These are phyloP conservation scores for Phaeolepiota aurea DNA, from an alignment of 768 basidiomycete genomes.

Conservation along the genomic window DNA sequence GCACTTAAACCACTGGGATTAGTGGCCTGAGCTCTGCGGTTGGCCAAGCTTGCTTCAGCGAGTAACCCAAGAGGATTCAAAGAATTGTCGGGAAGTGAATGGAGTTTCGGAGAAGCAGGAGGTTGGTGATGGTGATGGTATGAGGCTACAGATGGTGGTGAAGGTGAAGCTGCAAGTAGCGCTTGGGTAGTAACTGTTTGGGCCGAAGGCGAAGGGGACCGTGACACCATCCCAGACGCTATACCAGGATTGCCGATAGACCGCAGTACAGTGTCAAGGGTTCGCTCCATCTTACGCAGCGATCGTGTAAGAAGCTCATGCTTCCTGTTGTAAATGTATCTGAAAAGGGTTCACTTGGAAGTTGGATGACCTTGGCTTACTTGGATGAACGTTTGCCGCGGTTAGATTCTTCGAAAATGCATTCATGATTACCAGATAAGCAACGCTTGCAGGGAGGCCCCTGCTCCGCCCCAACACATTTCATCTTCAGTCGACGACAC, in stretches of 20 bases:
- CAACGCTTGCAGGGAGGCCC: constrained; percentile 92
- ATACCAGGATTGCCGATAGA: constrained; percentile 83
- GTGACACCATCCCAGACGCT: constrained; percentile 72
- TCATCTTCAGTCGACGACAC: constrained; percentile 90
- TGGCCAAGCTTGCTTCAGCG: constrained; percentile 82
- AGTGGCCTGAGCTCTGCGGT: constrained; percentile 50
- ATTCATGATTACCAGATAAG: constrained; percentile 70
- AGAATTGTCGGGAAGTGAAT: constrained; percentile 85
- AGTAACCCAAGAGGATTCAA: constrained; percentile 89
- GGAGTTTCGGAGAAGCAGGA: constrained; percentile 74
- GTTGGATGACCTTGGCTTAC: constrained; percentile 40
- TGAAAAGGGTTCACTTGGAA: constrained; percentile 6
- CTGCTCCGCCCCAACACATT: constrained; percentile 84
- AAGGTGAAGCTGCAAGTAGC: constrained; percentile 41
- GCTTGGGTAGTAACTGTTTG: constrained; percentile 51
- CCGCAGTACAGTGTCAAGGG: constrained; percentile 84
- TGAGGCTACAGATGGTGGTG: constrained; percentile 29
- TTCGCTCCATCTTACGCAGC: constrained; percentile 85
- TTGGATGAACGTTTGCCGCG: constrained; percentile 86
- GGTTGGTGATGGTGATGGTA: constrained; percentile 19
- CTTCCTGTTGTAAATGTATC: constrained; percentile 46
- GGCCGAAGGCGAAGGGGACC: constrained; percentile 63
- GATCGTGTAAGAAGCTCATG: constrained; percentile 77
- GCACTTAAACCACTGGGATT: constrained; percentile 31
- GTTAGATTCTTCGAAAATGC: constrained; percentile 95